phyloP scores from a whole-genome alignment of 768 basidiomycete species.

The Tricholoma saponaceum region DNA sequence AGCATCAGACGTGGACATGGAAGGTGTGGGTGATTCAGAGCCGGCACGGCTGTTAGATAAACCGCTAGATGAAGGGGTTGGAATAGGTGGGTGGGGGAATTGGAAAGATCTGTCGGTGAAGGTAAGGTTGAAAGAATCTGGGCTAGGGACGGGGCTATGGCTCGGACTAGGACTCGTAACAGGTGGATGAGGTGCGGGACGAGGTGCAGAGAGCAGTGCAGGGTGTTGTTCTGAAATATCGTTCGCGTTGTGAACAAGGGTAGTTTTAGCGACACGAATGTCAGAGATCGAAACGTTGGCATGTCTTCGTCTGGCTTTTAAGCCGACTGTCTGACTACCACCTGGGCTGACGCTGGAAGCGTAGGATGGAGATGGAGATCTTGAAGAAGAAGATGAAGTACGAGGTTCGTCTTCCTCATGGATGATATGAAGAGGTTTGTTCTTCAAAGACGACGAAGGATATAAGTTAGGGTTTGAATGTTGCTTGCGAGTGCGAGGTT shows the following conservation, averaged over 20 bases:
- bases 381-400: conserved; percentile 11
- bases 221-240: conserved; percentile 17
- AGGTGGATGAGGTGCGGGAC: conserved; percentile 24
- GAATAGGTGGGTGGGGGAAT: conserved; percentile 35
- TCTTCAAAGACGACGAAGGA: conserved; percentile 14
- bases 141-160: conserved; percentile 14
- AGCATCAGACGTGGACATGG: conserved; percentile 29
- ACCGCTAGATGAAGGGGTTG: conserved; percentile 22
- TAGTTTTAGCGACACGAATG: conserved; percentile 23
- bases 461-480: conserved; percentile 5
- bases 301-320: conserved; percentile 21
- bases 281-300: conserved; percentile 26
- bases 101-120: conserved; percentile 29
- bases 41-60: conserved; percentile 17
- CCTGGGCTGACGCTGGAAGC: conserved; percentile 6
- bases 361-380: conserved; percentile 8
- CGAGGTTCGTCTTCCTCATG: conserved; percentile 29
- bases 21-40: conserved; percentile 32
- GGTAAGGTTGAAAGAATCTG: conserved; percentile 28
- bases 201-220: conserved; percentile 17
- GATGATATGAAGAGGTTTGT: conserved; percentile 25
- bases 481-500: conserved; percentile 24
- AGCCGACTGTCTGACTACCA: conserved; percentile 1
- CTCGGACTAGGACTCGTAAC: conserved; percentile 15
- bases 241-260: conserved; percentile 15